These are phyloP conservation scores for Saccharomycopsis fibuligera DNA, from an alignment of 805 yeast genomes.

Conservation along the genomic window DNA sequence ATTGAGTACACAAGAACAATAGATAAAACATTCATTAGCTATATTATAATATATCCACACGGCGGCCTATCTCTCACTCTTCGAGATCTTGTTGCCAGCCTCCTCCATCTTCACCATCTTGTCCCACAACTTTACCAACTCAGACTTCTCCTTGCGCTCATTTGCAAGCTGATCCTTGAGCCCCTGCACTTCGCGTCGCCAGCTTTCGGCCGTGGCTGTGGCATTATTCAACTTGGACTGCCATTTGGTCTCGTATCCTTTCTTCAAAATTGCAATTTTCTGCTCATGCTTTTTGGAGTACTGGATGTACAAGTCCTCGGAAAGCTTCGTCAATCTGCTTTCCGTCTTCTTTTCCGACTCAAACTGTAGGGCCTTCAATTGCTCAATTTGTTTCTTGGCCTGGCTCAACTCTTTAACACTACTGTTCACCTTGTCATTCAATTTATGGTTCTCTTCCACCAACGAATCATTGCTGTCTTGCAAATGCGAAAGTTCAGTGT, in stretches of 20 bases:
- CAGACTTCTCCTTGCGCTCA: constrained; percentile 54
- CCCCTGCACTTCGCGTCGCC: constrained; percentile 47
- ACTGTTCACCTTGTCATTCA: constrained; percentile 22
- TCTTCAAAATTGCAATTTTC: constrained; percentile 57
- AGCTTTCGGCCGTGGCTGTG: constrained; percentile 37
- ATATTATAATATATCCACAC: too few relatives aligned
- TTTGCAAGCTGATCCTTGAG: constrained; percentile 40
- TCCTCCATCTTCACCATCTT: constrained; percentile 20
- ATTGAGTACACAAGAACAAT: too few relatives aligned
- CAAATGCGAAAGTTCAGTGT: constrained; percentile 13
- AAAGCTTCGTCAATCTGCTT: constrained; percentile 51
- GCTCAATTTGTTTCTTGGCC: constrained; percentile 7
- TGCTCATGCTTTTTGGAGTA: constrained; percentile 73
- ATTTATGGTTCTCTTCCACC: constrained; percentile 10
- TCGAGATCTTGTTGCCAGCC: background rate
- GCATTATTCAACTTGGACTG: constrained; percentile 37
- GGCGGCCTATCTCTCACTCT: too few relatives aligned
- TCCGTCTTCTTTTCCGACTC: constrained; percentile 45
- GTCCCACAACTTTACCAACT: constrained; percentile 48
- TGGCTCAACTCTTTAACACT: constrained; percentile 26
- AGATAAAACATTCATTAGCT: too few relatives aligned
- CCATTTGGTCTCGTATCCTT: constrained; percentile 52
- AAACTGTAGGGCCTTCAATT: constrained; percentile 12
- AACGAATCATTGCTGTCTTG: constrained; percentile 22
- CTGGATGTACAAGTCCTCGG: constrained; percentile 64